Conservation (phyloP, 352 stramenopile species). For the Phytophthora tentaculata region DNA sequence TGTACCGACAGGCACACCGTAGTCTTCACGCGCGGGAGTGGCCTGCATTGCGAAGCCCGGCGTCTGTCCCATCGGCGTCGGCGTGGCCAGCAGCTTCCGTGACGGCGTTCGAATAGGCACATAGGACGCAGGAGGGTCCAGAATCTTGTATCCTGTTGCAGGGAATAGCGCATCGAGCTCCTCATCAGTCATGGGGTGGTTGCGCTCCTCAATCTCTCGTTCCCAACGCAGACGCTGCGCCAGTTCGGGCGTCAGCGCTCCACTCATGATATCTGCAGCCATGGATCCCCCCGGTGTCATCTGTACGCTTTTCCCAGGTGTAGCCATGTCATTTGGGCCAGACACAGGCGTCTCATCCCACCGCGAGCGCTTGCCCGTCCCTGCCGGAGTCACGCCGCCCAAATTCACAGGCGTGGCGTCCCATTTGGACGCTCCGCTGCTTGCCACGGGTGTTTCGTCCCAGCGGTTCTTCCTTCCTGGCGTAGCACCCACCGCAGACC, state of each 20-base stretch:
- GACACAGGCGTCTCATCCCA: slow-evolving; percentile 97
- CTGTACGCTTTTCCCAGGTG: slow-evolving; percentile 53
- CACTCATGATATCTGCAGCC: slow-evolving; percentile 62
- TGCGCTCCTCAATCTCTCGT: slow-evolving; percentile 97
- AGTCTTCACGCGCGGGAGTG: slow-evolving; percentile 82
- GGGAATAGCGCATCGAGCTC: slow-evolving; percentile 98
- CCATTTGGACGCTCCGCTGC: slow-evolving; percentile 83
- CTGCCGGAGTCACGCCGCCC: slow-evolving; percentile 58
- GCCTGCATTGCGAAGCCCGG: slow-evolving; percentile 90
- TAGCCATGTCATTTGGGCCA: slow-evolving; percentile 49
- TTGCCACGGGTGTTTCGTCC: slow-evolving; percentile 79
- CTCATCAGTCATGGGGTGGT: slow-evolving; percentile 95
- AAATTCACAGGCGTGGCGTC: slow-evolving; percentile 91
- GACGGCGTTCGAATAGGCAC: slow-evolving; percentile 95
- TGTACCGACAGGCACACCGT: slow-evolving; percentile 72
- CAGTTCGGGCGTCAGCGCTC: slow-evolving; percentile 89
- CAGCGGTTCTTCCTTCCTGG: slow-evolving; percentile 81
- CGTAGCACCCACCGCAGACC: slow-evolving; percentile 37
- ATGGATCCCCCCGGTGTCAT: slow-evolving; percentile 79
- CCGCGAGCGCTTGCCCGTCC: slow-evolving; percentile 88
- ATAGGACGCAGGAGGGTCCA: slow-evolving; percentile 96
- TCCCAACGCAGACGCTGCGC: slow-evolving; percentile 95
- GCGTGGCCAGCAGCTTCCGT: slow-evolving; percentile 95
- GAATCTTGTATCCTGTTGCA: slow-evolving; percentile 94
- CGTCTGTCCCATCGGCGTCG: slow-evolving; percentile 94